Percentiles rank a stretch among this genome's conserved stretches.
Evolutionary conservation across 495 filamentous ascomycete genomes (phyloP).

Genomic region (Friedmanniomyces simplex): DNA sequence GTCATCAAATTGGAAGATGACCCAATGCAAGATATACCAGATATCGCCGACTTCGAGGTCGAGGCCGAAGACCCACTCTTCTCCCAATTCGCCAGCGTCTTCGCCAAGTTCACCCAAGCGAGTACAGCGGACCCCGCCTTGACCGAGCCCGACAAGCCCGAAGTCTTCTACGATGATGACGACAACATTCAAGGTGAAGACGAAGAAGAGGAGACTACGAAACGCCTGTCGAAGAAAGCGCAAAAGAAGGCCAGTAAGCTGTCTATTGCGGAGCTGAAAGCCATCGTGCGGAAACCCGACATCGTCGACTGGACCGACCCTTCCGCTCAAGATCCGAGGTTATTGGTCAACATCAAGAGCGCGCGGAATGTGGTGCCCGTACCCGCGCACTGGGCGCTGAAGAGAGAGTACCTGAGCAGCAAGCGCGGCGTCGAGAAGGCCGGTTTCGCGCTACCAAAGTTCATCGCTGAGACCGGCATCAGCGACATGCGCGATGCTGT

Average conservation of each 20-base stretch:
- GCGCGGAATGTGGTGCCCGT: constrained; percentile 94
- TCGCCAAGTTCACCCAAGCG: constrained; percentile 53
- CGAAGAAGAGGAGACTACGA: constrained; percentile 59
- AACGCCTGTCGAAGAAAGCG: constrained; percentile 83
- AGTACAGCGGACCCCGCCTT: constrained; percentile 44
- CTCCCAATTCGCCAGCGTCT: constrained; percentile 69
- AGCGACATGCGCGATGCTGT: constrained; percentile 96
- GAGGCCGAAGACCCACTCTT: constrained; percentile 67
- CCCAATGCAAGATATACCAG: constrained; percentile 27
- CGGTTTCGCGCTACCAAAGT: constrained; percentile 85
- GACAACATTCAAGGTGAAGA: constrained; percentile 83
- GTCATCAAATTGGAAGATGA: constrained; percentile 20
- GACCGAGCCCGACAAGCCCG: constrained; percentile 70
- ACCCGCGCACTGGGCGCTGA: constrained; percentile 85
- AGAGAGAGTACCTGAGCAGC: constrained; percentile 91
- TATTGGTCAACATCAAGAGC: constrained; percentile 88
- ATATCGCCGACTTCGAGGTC: constrained; percentile 11
- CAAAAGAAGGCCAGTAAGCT: constrained; percentile 82
- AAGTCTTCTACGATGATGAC: constrained; percentile 77
- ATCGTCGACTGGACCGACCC: constrained; percentile 96
- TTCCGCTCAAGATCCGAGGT: constrained; percentile 77
- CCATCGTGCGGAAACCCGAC: constrained; percentile 81
- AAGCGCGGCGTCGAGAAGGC: constrained; percentile 94
- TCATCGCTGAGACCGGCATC: constrained; percentile 95
- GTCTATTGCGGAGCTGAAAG: constrained; percentile 89